Evolutionary conservation across 2,329 filamentous ascomycete species (phyloP).

Genomic region (Trichophyton schoenleinii): DNA sequence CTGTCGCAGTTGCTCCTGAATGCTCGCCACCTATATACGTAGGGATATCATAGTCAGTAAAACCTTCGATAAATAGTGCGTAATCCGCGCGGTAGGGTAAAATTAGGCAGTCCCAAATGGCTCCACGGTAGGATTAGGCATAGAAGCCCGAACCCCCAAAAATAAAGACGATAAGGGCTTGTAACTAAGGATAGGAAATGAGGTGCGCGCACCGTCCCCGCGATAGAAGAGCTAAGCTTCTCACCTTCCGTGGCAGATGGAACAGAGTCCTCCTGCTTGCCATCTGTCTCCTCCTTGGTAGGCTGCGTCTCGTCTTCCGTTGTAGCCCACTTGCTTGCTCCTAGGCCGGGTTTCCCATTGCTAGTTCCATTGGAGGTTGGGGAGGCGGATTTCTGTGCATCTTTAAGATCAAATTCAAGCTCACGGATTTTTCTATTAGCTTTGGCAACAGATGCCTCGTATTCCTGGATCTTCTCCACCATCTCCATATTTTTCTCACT

Average conservation of each 20-base stretch:
- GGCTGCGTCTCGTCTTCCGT: slow-evolving; percentile 8
- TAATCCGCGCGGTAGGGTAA: slow-evolving; percentile 15
- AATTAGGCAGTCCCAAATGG: slow-evolving; percentile 5
- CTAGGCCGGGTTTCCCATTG: slow-evolving; percentile 20
- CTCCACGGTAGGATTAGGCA: slow-evolving; percentile 7
- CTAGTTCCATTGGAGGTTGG: slow-evolving; percentile 14
- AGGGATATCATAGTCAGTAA: slow-evolving; percentile 17
- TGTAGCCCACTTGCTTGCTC: slow-evolving; percentile 32
- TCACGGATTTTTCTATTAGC: slow-evolving; percentile 16
- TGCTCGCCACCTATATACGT: slow-evolving; percentile 34
- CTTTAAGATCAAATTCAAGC: slow-evolving; percentile 14
- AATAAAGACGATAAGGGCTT: slow-evolving; percentile 4
- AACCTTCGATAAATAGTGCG: not conserved
- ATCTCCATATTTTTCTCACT: slow-evolving; percentile 15
- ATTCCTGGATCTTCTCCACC: slow-evolving; percentile 13
- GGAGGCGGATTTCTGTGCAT: slow-evolving; percentile 5
- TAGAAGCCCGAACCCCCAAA: slow-evolving; percentile 14
- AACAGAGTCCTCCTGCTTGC: slow-evolving; percentile 21
- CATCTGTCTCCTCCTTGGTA: slow-evolving; percentile 18
- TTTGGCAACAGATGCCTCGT: slow-evolving; percentile 17
- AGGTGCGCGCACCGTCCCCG: slow-evolving; percentile 37
- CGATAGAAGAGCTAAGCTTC: slow-evolving; percentile 36
- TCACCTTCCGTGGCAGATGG: slow-evolving; percentile 33
- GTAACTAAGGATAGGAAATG: slow-evolving; percentile 21
- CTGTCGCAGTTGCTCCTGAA: slow-evolving; percentile 36